A percentile compares a stretch with the other conserved stretches of the same genome.
Evolutionary conservation across 1,284 basidiomycete species (phyloP).

Genomic region (Kwoniella shivajii): DNA sequence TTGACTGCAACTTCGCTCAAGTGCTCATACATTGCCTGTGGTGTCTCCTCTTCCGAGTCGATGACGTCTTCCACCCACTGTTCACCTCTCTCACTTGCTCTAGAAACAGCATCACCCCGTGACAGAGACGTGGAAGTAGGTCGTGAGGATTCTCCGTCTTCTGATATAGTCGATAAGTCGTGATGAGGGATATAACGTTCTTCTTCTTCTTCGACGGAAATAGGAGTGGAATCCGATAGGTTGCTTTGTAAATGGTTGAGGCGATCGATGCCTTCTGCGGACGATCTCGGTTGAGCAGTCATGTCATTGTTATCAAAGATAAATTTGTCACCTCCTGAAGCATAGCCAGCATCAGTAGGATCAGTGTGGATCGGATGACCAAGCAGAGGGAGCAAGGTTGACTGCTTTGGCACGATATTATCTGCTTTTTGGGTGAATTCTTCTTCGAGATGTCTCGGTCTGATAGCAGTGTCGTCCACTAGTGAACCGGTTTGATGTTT

Average conservation of each 20-base stretch:
- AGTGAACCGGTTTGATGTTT: too few species aligned
- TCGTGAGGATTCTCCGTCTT: neutral
- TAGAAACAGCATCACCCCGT: neutral
- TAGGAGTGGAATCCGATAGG: neutral
- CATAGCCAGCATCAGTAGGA: too few species aligned
- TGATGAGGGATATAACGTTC: neutral
- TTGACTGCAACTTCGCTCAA: too few species aligned
- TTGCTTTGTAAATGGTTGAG: too few species aligned
- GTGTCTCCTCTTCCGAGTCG: neutral
- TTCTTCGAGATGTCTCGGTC: too few species aligned
- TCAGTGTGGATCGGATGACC: neutral
- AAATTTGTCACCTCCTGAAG: too few species aligned
- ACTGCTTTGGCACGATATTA: neutral
- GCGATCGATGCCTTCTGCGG: too few species aligned
- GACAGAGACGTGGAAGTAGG: neutral
- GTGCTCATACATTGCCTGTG: neutral
- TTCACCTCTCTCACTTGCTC: neutral
- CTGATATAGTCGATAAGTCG: slow-evolving; percentile 1
- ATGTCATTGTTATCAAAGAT: too few species aligned
- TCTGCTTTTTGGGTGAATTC: neutral
- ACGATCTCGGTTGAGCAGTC: too few species aligned
- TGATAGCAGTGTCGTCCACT: too few species aligned
- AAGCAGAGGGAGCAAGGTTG: neutral
- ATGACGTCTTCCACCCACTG: neutral
- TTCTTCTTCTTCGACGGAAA: neutral